phyloP scores from a whole-genome alignment of 2,329 filamentous ascomycete species.

The Endoconidiophora laricicola region DNA sequence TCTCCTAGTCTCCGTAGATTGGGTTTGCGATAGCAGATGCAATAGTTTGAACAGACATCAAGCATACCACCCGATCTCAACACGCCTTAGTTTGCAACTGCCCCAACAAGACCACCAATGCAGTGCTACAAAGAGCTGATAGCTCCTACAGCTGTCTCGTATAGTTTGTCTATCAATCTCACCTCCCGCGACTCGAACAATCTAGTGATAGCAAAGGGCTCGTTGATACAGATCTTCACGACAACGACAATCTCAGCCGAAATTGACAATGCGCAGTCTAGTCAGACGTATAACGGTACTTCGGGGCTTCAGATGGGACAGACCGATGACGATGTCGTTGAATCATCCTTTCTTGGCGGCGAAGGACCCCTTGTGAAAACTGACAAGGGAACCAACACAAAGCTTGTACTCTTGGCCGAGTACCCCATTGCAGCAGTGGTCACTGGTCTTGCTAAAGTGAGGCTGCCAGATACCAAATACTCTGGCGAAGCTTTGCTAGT shows the following conservation, averaged over 20 bases:
- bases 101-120: constrained; percentile 36
- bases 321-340: constrained; percentile 46
- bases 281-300: constrained; percentile 17
- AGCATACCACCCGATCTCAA: not conserved
- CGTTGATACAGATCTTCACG: constrained; percentile 79
- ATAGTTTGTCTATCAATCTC: constrained; percentile 68
- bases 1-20: not conserved
- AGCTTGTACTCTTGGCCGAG: constrained; percentile 72
- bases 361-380: constrained; percentile 45
- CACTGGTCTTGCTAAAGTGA: constrained; percentile 65
- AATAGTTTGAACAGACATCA: not conserved
- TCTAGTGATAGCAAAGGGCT: constrained; percentile 81
- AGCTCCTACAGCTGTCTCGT: constrained; percentile 84
- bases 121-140: constrained; percentile 96
- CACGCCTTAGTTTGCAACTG: not conserved
- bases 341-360: constrained; percentile 47
- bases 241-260: constrained; percentile 51
- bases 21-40: not conserved
- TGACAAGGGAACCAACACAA: constrained; percentile 50
- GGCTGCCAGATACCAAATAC: constrained; percentile 52
- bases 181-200: constrained; percentile 61
- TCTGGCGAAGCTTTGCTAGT: constrained; percentile 73
- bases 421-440: constrained; percentile 71
- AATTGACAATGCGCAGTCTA: constrained; percentile 30
- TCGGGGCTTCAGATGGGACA: constrained; percentile 32